These are phyloP conservation scores for Phymatotrichopsis omnivora DNA, from an alignment of 2,329 filamentous ascomycete species.

Conservation along the genomic window DNA sequence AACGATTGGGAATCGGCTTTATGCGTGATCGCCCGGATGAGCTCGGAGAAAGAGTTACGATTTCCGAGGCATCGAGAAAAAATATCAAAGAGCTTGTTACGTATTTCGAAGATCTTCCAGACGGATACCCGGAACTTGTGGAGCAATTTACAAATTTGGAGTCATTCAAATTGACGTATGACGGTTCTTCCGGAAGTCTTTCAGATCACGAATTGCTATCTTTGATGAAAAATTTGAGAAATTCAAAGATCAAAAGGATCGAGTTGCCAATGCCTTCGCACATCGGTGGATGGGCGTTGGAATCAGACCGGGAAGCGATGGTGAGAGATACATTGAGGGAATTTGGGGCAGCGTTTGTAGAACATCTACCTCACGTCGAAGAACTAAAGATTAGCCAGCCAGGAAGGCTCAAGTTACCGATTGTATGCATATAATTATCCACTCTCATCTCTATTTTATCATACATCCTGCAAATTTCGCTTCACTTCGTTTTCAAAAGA, in stretches of 20 bases:
- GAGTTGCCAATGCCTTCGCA: slow-evolving; percentile 22
- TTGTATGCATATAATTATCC: no score
- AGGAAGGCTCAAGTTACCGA: no score
- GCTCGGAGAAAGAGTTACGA: slow-evolving; percentile 1
- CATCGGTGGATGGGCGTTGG: slow-evolving; percentile 14
- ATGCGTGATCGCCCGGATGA: slow-evolving; percentile 16
- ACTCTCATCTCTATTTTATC: no score
- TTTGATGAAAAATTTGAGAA: slow-evolving; percentile 15
- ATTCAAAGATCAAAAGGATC: no score
- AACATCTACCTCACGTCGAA: slow-evolving; percentile 15
- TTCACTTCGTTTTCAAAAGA: no score
- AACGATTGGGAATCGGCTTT: slow-evolving; percentile 16
- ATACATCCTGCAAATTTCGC: no score
- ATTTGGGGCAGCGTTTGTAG: slow-evolving; percentile 11
- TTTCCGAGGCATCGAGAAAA: slow-evolving; percentile 11
- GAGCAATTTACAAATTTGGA: slow-evolving; percentile 17
- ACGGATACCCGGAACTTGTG: slow-evolving; percentile 15
- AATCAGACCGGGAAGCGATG: slow-evolving; percentile 8
- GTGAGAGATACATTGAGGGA: slow-evolving; percentile 9
- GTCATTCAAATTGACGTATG: slow-evolving; percentile 17
- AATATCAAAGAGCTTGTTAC: slow-evolving; percentile 21
- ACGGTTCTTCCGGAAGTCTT: slow-evolving; percentile 14
- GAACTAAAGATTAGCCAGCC: slow-evolving; percentile 15
- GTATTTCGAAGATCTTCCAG: slow-evolving; percentile 18
- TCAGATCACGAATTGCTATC: slow-evolving; percentile 10